Percentiles rank a stretch among this genome's conserved stretches.
These are phyloP conservation scores for Dalechampia spathulata DNA, from an alignment of 441 rosid species.

Conservation along the genomic window DNA sequence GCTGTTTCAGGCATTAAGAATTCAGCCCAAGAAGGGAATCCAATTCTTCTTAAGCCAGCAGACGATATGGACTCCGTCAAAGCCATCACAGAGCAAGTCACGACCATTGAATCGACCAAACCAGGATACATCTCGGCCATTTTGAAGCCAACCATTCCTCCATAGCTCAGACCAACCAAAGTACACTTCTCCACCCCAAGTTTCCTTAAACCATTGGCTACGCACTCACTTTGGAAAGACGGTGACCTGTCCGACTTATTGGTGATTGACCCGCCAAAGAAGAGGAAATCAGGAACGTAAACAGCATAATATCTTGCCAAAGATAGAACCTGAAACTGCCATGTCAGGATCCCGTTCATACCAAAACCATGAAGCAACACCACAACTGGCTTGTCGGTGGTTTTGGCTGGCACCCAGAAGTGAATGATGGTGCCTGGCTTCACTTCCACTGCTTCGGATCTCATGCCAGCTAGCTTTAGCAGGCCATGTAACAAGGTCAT, in stretches of 20 bases:
- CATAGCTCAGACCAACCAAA: constrained; percentile 35
- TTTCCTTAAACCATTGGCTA: constrained; percentile 25
- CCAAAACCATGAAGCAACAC: constrained; percentile 37
- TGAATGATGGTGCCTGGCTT: constrained; percentile 34
- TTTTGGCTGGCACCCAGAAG: constrained; percentile 33
- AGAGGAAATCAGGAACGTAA: constrained; percentile 37
- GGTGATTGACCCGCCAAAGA: constrained; percentile 37
- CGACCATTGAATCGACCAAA: constrained; percentile 32
- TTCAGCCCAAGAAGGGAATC: constrained; percentile 21
- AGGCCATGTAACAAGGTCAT: constrained; percentile 12
- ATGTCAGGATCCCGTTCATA: constrained; percentile 26
- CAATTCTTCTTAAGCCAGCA: constrained; percentile 14
- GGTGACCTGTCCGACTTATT: constrained; percentile 16
- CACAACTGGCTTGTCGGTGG: constrained; percentile 10
- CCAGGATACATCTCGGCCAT: constrained; percentile 33
- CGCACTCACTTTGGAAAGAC: constrained; percentile 37
- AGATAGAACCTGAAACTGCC: constrained; percentile 35
- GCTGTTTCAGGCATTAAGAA: constrained; percentile 27
- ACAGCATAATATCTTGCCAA: constrained; percentile 25
- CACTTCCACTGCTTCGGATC: constrained; percentile 20
- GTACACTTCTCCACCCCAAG: constrained; percentile 32
- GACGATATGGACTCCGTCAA: constrained; percentile 25
- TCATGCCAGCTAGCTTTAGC: constrained; percentile 28
- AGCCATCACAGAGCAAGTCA: constrained; percentile 17
- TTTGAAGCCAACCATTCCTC: constrained; percentile 34